phyloP scores from a whole-genome alignment of 148 eudicot species.

The Rheum nobile region DNA sequence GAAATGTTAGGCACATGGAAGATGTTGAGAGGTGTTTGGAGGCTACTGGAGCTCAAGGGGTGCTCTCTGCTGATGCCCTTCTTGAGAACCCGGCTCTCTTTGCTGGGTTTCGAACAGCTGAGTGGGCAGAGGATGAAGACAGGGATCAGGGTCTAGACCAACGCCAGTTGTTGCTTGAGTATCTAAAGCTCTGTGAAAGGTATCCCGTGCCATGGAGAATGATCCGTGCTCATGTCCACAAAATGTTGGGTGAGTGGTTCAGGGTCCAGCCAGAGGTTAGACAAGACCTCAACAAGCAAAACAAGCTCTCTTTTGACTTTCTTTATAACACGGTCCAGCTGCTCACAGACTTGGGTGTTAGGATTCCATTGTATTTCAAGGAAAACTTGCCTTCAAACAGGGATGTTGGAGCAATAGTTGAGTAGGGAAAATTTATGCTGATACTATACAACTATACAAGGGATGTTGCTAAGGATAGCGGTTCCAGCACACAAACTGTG shows the following conservation, averaged over 20 bases:
- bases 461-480: neutral
- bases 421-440: no score
- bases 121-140: constrained; percentile 45
- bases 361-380: constrained; percentile 52
- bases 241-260: constrained; percentile 92
- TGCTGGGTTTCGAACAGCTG: constrained; percentile 77
- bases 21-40: constrained; percentile 63
- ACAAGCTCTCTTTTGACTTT: constrained; percentile 57
- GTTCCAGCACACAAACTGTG: no score
- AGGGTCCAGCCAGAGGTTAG: constrained; percentile 63
- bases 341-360: constrained; percentile 48
- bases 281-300: constrained; percentile 66
- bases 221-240: constrained; percentile 81
- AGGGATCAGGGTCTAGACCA: constrained; percentile 52
- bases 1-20: constrained; percentile 77
- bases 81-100: constrained; percentile 96
- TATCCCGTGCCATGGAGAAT: constrained; percentile 97
- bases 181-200: constrained; percentile 71
- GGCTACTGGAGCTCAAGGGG: constrained; percentile 77
- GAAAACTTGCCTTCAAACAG: constrained; percentile 6
- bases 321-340: constrained; percentile 55
- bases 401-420: no score
- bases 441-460: no score
- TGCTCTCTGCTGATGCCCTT: constrained; percentile 88
- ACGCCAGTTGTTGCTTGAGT: constrained; percentile 57